Evolutionary conservation across 495 filamentous ascomycete genomes (phyloP).

Genomic region (Daldinia concentrica): DNA sequence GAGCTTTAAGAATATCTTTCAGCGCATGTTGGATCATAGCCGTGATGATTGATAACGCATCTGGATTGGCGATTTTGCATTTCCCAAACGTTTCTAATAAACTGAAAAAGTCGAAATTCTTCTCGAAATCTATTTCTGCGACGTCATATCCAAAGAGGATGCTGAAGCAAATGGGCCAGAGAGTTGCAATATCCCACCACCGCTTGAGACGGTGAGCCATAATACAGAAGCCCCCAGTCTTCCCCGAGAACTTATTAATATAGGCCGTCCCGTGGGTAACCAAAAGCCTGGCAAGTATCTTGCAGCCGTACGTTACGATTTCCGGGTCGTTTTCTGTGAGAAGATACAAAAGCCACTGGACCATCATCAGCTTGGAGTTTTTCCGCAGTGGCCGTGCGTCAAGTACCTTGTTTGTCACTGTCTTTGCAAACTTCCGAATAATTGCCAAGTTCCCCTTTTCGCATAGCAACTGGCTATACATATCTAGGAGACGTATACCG

Average conservation of each 20-base stretch:
- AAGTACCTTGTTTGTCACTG: slow-evolving; percentile 93
- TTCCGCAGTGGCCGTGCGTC: slow-evolving; percentile 30
- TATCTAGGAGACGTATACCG: slow-evolving; percentile 77
- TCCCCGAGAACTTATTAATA: slow-evolving; percentile 82
- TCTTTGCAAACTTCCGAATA: slow-evolving; percentile 88
- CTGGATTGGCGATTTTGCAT: slow-evolving; percentile 74
- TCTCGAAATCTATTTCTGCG: slow-evolving; percentile 74
- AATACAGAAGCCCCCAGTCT: slow-evolving; percentile 85
- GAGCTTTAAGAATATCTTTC: slow-evolving; percentile 69
- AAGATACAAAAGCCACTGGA: slow-evolving; percentile 92
- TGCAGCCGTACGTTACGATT: slow-evolving; percentile 81
- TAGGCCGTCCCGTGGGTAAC: slow-evolving; percentile 81
- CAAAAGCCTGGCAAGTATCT: slow-evolving; percentile 87
- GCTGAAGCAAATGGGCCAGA: slow-evolving; percentile 92
- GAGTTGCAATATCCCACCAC: slow-evolving; percentile 86
- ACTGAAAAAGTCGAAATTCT: slow-evolving; percentile 74
- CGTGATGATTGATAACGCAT: slow-evolving; percentile 81
- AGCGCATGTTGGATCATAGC: slow-evolving; percentile 88
- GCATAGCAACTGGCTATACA: slow-evolving; percentile 87
- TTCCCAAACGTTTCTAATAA: slow-evolving; percentile 77
- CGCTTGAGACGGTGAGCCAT: slow-evolving; percentile 81
- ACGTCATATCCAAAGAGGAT: slow-evolving; percentile 88
- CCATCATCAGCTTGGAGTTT: slow-evolving; percentile 53
- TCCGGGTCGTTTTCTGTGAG: slow-evolving; percentile 86
- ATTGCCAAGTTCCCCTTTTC: slow-evolving; percentile 70